These are phyloP conservation scores for Cunninghamia lanceolata DNA, from an alignment of 75 land plant species.

Conservation along the genomic window DNA sequence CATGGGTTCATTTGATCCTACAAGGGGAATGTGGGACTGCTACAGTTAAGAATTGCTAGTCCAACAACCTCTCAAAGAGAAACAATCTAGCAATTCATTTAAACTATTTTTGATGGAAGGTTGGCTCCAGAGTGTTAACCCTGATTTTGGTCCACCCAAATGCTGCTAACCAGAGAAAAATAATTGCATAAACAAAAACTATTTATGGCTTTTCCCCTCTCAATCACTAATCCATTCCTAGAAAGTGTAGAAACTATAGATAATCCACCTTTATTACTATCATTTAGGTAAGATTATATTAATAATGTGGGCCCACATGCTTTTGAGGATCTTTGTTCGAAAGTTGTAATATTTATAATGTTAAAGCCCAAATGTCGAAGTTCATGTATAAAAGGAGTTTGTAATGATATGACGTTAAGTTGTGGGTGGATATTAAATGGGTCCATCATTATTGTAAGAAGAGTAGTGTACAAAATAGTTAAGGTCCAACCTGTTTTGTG, in stretches of 20 bases:
- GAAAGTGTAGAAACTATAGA: background rate
- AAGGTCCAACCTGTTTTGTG: background rate
- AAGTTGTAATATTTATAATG: background rate
- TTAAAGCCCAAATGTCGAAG: background rate
- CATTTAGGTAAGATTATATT: too few relatives aligned
- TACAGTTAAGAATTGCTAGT: background rate
- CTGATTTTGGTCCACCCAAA: background rate
- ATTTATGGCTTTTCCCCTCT: background rate
- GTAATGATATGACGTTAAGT: too few relatives aligned
- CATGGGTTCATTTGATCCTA: background rate
- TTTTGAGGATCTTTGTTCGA: background rate
- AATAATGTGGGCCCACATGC: background rate
- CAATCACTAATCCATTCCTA: background rate
- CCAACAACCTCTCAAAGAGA: background rate
- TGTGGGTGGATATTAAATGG: too few relatives aligned
- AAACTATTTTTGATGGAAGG: too few relatives aligned
- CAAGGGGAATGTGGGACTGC: background rate
- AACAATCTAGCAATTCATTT: background rate
- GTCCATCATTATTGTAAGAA: background rate
- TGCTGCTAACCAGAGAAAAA: background rate
- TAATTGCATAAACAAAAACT: too few relatives aligned
- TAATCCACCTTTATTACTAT: background rate
- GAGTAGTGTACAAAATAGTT: background rate
- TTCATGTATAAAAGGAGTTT: too few relatives aligned
- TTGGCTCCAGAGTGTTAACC: background rate